phyloP scores from a whole-genome alignment of 305 asterid genomes.

The Ilex paraguariensis region DNA sequence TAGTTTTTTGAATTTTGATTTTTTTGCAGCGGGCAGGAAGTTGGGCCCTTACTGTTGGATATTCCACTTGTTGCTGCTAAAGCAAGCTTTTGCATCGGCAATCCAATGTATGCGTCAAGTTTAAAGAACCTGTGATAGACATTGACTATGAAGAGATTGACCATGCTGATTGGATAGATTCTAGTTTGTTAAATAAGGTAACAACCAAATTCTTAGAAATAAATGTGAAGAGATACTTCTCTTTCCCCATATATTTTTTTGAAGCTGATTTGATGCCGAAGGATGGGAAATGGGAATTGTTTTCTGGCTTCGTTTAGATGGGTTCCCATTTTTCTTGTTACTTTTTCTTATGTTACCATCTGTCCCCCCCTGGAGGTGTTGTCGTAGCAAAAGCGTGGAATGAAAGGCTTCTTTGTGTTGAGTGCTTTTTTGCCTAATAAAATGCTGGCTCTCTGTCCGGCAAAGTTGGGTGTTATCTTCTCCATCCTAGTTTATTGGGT shows the following conservation, averaged over 20 bases:
- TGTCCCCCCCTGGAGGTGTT: too few species aligned
- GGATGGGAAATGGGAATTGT: not conserved
- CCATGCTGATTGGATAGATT: conserved; percentile 22
- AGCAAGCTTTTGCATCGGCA: conserved; percentile 7
- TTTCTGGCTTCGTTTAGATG: too few species aligned
- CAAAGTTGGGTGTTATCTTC: too few species aligned
- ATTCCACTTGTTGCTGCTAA: conserved; percentile 17
- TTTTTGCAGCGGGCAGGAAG: conserved; percentile 56
- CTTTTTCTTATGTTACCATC: too few species aligned
- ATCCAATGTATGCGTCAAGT: conserved; percentile 19
- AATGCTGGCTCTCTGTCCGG: too few species aligned
- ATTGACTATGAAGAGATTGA: conserved; percentile 30
- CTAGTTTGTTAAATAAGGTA: conserved; percentile 44
- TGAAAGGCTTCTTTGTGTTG: too few species aligned
- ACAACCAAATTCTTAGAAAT: conserved; percentile 8
- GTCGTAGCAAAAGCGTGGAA: too few species aligned
- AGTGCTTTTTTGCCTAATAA: too few species aligned
- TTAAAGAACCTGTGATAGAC: conserved; percentile 26
- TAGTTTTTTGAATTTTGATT: not conserved
- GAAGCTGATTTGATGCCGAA: not conserved
- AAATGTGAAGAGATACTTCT: not conserved
- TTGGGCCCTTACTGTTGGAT: conserved; percentile 45
- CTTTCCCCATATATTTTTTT: not conserved
- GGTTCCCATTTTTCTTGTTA: too few species aligned
- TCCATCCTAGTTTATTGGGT: too few species aligned